phyloP scores from a whole-genome alignment of 2,329 filamentous ascomycete genomes.

The Macrophomina tecta region DNA sequence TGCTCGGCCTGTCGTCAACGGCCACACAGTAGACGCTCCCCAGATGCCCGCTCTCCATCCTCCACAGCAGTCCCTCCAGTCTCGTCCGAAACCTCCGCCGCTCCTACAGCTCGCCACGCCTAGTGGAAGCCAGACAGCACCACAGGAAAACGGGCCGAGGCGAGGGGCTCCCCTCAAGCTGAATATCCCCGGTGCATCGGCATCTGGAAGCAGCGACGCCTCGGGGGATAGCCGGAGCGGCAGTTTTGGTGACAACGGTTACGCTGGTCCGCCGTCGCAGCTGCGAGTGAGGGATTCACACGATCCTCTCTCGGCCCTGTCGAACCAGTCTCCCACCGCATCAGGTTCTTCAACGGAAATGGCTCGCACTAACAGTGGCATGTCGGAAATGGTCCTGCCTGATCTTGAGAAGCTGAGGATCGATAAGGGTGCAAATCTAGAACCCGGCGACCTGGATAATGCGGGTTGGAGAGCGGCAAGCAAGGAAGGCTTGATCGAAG shows the following conservation, averaged over 20 bases:
- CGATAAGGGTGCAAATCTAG: constrained; percentile 81
- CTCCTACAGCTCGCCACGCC: constrained; percentile 85
- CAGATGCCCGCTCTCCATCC: constrained; percentile 59
- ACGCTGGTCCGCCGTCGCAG: constrained; percentile 55
- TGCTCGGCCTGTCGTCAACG: constrained; percentile 76
- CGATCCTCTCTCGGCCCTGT: constrained; percentile 26
- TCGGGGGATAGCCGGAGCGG: constrained; percentile 83
- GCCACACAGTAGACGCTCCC: constrained; percentile 49
- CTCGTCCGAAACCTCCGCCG: constrained; percentile 58
- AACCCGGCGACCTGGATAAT: constrained; percentile 94
- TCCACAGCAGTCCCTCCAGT: constrained; percentile 11
- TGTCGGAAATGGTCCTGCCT: constrained; percentile 63
- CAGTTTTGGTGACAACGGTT: constrained; percentile 78
- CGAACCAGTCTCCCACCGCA: constrained; percentile 12
- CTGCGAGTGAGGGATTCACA: constrained; percentile 16
- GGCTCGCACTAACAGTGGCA: constrained; percentile 82
- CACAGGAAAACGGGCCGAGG: constrained; percentile 68
- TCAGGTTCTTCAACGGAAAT: constrained; percentile 85
- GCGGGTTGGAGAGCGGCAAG: constrained; percentile 95
- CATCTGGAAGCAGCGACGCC: constrained; percentile 78
- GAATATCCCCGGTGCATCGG: constrained; percentile 60
- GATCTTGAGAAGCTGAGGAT: constrained; percentile 80
- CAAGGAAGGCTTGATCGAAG: constrained; percentile 82
- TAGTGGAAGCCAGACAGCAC: constrained; percentile 77
- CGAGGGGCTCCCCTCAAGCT: constrained; percentile 52